phyloP scores from a whole-genome alignment of 2,329 filamentous ascomycete genomes.

The Fusarium miscanthi region DNA sequence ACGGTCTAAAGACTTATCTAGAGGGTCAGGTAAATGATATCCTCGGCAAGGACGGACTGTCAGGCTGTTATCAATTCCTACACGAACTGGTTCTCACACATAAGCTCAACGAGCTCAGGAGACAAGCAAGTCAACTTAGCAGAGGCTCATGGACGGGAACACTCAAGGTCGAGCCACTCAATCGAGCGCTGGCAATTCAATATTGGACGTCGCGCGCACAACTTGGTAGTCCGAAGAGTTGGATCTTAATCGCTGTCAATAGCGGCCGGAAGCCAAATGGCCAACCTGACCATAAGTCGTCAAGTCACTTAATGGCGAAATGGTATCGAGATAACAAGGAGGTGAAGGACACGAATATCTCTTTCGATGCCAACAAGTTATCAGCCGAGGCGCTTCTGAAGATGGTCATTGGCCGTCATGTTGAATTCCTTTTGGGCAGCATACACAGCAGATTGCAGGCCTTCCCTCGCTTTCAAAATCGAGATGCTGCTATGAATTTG shows the following conservation, averaged over 20 bases:
- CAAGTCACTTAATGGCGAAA: conserved; percentile 70
- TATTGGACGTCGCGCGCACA: conserved; percentile 79
- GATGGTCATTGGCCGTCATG: conserved; percentile 79
- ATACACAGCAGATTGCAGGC: conserved; percentile 70
- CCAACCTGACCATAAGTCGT: conserved; percentile 54
- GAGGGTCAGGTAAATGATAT: conserved; percentile 78
- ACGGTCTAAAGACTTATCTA: conserved; percentile 72
- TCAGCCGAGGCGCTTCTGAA: conserved; percentile 81
- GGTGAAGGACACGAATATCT: conserved; percentile 73
- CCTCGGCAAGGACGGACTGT: conserved; percentile 76
- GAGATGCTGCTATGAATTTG: conserved; percentile 68
- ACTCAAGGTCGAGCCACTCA: conserved; percentile 80
- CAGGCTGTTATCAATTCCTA: conserved; percentile 85
- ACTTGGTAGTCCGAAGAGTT: conserved; percentile 76
- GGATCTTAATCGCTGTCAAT: conserved; percentile 87
- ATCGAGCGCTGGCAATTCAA: conserved; percentile 85
- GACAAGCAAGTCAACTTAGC: conserved; percentile 78
- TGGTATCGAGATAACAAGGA: conserved; percentile 90
- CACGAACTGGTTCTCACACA: conserved; percentile 90
- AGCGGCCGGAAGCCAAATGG: conserved; percentile 66
- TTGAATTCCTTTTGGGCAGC: conserved; percentile 75
- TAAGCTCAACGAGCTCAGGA: conserved; percentile 85
- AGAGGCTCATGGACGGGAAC: conserved; percentile 81
- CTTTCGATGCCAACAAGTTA: conserved; percentile 73
- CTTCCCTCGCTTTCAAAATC: conserved; percentile 70